Evolutionary conservation across 1,284 basidiomycete species (phyloP).

Genomic region (Pseudozyma sp.): DNA sequence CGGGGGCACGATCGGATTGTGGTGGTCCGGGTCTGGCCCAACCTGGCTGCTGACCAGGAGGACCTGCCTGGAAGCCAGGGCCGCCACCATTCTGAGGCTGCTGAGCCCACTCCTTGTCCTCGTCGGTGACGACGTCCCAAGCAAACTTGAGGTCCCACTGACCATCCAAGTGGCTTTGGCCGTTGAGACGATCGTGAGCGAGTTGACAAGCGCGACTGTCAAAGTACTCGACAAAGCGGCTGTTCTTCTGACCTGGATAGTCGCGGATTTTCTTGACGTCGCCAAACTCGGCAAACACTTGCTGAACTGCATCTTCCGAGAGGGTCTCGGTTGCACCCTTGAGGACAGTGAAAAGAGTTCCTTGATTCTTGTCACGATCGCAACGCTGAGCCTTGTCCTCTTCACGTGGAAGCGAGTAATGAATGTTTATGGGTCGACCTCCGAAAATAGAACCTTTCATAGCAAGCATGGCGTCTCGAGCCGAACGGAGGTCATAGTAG

Average conservation of each 20-base stretch:
- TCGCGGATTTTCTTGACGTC: constrained; percentile 82
- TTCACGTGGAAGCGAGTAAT: constrained; percentile 90
- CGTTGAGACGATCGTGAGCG: constrained; percentile 83
- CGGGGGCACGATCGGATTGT: constrained; percentile 18
- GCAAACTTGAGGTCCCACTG: constrained; percentile 86
- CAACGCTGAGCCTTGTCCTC: constrained; percentile 80
- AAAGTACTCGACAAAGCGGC: constrained; percentile 50
- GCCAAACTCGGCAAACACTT: constrained; percentile 86
- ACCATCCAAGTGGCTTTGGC: constrained; percentile 83
- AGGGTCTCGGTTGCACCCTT: constrained; percentile 78
- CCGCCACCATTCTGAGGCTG: constrained; percentile 15
- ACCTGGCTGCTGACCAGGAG: constrained; percentile 41
- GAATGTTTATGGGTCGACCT: constrained; percentile 86
- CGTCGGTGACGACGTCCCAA: constrained; percentile 76
- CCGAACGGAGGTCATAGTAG: constrained; percentile 89
- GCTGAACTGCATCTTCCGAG: constrained; percentile 83
- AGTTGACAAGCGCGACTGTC: constrained; percentile 74
- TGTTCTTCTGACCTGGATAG: constrained; percentile 53
- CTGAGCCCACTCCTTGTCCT: constrained; percentile 52
- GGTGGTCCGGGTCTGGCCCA: constrained; percentile 23
- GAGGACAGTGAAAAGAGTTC: constrained; percentile 83
- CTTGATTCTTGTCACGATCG: constrained; percentile 90
- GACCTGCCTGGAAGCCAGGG: constrained; percentile 60
- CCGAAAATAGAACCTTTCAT: constrained; percentile 70
- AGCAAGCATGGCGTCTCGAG: constrained; percentile 86